phyloP scores from a whole-genome alignment of 345 rosid species.

The Geranium rotundifolium region DNA sequence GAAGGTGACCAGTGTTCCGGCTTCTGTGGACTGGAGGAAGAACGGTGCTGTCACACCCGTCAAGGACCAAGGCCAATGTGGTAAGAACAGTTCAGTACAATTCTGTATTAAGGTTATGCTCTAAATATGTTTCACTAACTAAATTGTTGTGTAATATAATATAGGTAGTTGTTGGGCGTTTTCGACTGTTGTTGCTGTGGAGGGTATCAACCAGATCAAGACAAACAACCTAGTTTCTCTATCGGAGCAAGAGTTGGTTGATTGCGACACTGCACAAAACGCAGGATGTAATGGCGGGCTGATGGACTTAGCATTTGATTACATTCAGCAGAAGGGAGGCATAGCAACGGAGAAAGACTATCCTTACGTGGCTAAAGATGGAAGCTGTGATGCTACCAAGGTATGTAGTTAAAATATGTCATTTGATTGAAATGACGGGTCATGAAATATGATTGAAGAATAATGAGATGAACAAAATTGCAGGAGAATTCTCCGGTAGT shows the following conservation, averaged over 20 bases:
- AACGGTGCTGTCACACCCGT: constrained; percentile 23
- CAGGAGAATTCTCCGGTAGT: constrained; percentile 16
- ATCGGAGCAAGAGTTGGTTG: constrained; percentile 83
- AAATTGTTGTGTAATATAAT: neutral
- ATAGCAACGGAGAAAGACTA: constrained; percentile 40
- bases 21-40: constrained; percentile 22
- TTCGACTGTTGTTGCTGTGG: constrained; percentile 75
- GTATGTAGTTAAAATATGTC: constrained; percentile 26
- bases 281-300: constrained; percentile 73
- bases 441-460: neutral
- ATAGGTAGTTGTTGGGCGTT: constrained; percentile 97
- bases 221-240: constrained; percentile 52
- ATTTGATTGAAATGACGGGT: constrained; percentile 2
- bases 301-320: constrained; percentile 61
- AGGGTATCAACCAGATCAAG: constrained; percentile 64
- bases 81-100: constrained; percentile 9
- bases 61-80: constrained; percentile 29
- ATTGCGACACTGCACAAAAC: constrained; percentile 40
- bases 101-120: neutral
- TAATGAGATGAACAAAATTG: neutral
- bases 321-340: constrained; percentile 40
- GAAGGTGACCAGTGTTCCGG: constrained; percentile 15
- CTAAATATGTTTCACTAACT: neutral
- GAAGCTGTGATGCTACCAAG: constrained; percentile 31
- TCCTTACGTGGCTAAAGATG: constrained; percentile 47